These are phyloP conservation scores for Discostella stelligeroides DNA, from an alignment of 108 stramenopile species.

Conservation along the genomic window DNA sequence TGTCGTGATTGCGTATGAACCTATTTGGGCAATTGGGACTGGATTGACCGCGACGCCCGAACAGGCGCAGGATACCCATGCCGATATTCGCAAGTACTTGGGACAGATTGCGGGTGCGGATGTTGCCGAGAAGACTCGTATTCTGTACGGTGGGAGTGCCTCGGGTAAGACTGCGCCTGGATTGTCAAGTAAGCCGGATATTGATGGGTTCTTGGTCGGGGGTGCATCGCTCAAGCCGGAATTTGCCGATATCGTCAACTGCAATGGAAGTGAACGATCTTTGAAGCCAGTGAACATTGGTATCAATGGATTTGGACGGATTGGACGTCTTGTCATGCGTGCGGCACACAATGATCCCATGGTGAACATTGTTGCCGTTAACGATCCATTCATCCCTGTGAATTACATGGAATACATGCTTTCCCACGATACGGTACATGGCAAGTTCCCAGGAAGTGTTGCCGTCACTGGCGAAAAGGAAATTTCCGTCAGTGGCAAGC, in stretches of 20 bases:
- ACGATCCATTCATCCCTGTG: conserved; percentile 93
- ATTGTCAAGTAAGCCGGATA: conserved; percentile 94
- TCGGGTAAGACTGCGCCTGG: conserved; percentile 89
- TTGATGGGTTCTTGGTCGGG: conserved; percentile 99
- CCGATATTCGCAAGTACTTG: conserved; percentile 84
- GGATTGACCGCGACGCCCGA: conserved; percentile 96
- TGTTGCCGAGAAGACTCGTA: conserved; percentile 84
- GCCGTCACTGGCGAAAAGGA: conserved; percentile 35
- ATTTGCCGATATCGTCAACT: conserved; percentile 95
- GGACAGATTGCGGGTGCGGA: conserved; percentile 86
- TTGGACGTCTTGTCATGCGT: conserved; percentile 94
- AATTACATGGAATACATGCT: conserved; percentile 88
- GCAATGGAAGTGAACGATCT: conserved; percentile 66
- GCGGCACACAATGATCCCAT: conserved; percentile 89
- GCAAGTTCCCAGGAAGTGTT: conserved; percentile 39
- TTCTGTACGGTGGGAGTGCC: conserved; percentile 96
- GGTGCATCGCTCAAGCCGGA: conserved; percentile 98
- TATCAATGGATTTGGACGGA: conserved; percentile 92
- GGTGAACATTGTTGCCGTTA: conserved; percentile 95
- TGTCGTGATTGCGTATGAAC: conserved; percentile 91
- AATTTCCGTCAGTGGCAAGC: conserved; percentile 47
- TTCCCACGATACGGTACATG: conserved; percentile 94
- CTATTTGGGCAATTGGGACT: conserved; percentile 99
- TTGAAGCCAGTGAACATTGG: conserved; percentile 87
- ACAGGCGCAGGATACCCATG: conserved; percentile 95